phyloP scores from a whole-genome alignment of 2,329 filamentous ascomycete species.

The Zasmidium cellare region DNA sequence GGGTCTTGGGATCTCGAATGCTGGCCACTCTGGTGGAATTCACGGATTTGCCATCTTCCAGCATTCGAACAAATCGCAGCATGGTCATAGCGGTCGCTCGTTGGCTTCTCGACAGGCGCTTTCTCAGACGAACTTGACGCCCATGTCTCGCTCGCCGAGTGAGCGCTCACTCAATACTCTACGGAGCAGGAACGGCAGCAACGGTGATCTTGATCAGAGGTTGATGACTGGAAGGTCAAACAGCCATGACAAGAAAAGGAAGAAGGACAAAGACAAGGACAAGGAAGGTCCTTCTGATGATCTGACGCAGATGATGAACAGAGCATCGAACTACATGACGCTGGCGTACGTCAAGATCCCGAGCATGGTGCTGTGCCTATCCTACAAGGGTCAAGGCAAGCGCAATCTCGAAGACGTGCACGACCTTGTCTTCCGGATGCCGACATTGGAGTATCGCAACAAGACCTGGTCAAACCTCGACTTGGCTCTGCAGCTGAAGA shows the following conservation, averaged over 20 bases:
- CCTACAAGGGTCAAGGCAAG: constrained; percentile 93
- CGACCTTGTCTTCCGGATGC: constrained; percentile 94
- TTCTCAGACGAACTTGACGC: constrained; percentile 24
- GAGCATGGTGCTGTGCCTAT: constrained; percentile 90
- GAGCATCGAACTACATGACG: constrained; percentile 96
- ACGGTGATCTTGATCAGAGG: constrained; percentile 24
- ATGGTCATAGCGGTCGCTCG: constrained; percentile 17
- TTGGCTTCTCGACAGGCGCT: constrained; percentile 26
- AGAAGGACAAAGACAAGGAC: constrained; percentile 53
- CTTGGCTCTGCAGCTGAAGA: constrained; percentile 87
- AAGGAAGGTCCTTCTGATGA: constrained; percentile 77
- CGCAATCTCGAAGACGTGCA: constrained; percentile 96
- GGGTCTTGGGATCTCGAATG: constrained; percentile 34
- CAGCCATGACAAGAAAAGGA: constrained; percentile 23
- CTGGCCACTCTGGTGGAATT: constrained; percentile 26
- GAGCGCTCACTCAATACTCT: constrained; percentile 32
- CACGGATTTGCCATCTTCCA: constrained; percentile 48
- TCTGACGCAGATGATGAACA: constrained; percentile 91
- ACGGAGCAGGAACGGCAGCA: constrained; percentile 23
- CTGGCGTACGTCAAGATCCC: constrained; percentile 93
- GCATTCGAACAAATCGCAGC: constrained; percentile 35
- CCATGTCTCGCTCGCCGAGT: constrained; percentile 33
- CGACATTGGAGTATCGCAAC: constrained; percentile 92
- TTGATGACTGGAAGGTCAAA: not conserved
- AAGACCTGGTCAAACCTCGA: constrained; percentile 99